These are phyloP conservation scores for Tilletia horrida DNA, from an alignment of 1,284 basidiomycete genomes.

Conservation along the genomic window DNA sequence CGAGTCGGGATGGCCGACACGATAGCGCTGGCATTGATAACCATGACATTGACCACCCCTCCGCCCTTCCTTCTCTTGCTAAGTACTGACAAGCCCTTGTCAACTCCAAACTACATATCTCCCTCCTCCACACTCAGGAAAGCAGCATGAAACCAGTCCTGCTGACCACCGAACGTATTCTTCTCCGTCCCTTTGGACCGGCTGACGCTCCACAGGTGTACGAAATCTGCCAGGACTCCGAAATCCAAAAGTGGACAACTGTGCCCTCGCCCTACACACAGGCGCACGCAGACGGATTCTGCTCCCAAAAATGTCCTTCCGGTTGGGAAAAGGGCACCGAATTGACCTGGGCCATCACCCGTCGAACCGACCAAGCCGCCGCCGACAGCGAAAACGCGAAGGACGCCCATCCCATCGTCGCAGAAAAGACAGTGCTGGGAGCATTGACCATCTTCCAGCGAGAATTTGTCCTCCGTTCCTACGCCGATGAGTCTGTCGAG, in stretches of 20 bases:
- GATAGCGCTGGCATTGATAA: no score
- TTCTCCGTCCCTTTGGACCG: slow-evolving; percentile 3
- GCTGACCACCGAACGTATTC: background rate
- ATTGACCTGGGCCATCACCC: background rate
- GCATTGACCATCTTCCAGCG: background rate
- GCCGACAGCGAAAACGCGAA: background rate
- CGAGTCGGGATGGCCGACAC: no score
- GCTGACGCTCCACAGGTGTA: background rate
- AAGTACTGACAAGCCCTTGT: background rate
- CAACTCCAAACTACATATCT: no score
- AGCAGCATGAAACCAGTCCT: background rate
- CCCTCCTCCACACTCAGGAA: no score
- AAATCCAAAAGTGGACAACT: slow-evolving; percentile 4
- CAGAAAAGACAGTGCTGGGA: background rate
- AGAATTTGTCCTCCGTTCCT: background rate
- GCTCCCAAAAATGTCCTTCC: background rate
- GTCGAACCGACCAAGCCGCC: background rate
- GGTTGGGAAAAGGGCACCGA: background rate
- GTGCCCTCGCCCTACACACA: background rate
- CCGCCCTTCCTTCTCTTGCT: background rate
- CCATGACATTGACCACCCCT: no score
- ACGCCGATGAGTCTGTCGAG: background rate
- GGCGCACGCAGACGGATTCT: background rate
- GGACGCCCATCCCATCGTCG: background rate
- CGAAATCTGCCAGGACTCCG: background rate